phyloP scores from a whole-genome alignment of 352 stramenopile genomes.

The Phytophthora syringae region DNA sequence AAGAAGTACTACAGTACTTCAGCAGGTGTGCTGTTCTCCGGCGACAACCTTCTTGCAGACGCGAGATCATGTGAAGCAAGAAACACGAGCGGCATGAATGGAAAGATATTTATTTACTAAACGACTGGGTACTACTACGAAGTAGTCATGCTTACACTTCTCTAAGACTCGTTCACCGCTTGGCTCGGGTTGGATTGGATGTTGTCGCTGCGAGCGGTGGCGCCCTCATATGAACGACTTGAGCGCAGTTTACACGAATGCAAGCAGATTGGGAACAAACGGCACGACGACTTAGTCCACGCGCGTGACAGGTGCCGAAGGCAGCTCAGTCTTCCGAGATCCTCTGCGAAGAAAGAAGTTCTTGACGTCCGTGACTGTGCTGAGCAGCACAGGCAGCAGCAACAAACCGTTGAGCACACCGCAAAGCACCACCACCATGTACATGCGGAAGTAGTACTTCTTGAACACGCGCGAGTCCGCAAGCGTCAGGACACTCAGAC shows the following conservation, averaged over 20 bases:
- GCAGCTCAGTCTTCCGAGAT: slow-evolving; percentile 28
- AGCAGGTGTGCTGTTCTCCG: no score
- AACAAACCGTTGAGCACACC: slow-evolving; percentile 83
- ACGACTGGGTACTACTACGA: no score
- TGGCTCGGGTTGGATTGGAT: no score
- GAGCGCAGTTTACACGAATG: slow-evolving; percentile 14
- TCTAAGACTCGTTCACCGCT: no score
- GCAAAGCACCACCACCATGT: slow-evolving; percentile 85
- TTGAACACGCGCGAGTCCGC: slow-evolving; percentile 89
- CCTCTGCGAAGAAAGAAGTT: slow-evolving; percentile 45
- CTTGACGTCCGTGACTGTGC: slow-evolving; percentile 54
- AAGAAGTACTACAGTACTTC: no score
- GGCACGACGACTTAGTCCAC: slow-evolving; percentile 23
- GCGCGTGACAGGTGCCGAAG: slow-evolving; percentile 35
- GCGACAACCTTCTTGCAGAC: no score
- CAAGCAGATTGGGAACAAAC: slow-evolving; percentile 8
- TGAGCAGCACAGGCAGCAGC: slow-evolving; percentile 70
- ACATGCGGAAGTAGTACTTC: slow-evolving; percentile 93
- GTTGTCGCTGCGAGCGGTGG: no score
- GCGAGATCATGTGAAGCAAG: no score
- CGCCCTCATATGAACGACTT: slow-evolving; percentile 27
- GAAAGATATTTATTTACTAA: no score
- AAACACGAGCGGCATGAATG: no score
- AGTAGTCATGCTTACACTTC: no score
- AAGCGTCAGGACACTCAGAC: slow-evolving; percentile 81